Conservation (phyloP, 306 rosid genomes). For the Hippophae tibetana region DNA sequence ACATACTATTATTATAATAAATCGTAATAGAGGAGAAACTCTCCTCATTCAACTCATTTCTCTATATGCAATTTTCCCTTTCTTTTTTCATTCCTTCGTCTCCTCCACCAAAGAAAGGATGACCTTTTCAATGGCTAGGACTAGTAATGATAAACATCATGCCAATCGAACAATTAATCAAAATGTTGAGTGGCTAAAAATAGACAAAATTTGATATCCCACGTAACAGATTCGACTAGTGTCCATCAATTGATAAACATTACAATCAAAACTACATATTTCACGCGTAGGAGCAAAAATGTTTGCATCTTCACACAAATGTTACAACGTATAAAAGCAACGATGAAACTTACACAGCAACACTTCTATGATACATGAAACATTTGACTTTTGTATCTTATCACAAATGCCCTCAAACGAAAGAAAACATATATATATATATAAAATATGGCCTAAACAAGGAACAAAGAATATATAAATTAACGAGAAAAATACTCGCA, state of each 20-base stretch:
- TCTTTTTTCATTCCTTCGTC: no score
- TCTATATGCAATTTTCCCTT: no score
- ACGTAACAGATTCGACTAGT: not conserved
- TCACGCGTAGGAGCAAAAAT: slow-evolving; percentile 17
- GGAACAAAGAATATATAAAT: slow-evolving; percentile 39
- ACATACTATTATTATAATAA: no score
- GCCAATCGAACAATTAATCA: not conserved
- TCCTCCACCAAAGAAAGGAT: no score
- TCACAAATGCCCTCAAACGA: slow-evolving; percentile 28
- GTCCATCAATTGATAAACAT: not conserved
- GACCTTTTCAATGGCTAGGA: no score
- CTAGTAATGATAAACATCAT: no score
- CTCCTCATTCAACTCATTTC: no score
- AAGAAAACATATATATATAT: slow-evolving; percentile 9
- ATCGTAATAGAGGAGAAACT: no score
- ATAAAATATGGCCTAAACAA: slow-evolving; percentile 29
- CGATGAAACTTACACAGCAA: slow-evolving; percentile 48
- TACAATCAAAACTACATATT: slow-evolving; percentile 32
- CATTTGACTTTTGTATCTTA: slow-evolving; percentile 41
- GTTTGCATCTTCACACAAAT: slow-evolving; percentile 47
- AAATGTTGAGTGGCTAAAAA: not conserved
- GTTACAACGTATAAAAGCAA: slow-evolving; percentile 42
- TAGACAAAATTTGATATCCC: not conserved
- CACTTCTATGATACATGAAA: slow-evolving; percentile 58
- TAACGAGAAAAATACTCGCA: slow-evolving; percentile 48